phyloP scores from a whole-genome alignment of 2,329 filamentous ascomycete species.

The Nannizzia gypsea region DNA sequence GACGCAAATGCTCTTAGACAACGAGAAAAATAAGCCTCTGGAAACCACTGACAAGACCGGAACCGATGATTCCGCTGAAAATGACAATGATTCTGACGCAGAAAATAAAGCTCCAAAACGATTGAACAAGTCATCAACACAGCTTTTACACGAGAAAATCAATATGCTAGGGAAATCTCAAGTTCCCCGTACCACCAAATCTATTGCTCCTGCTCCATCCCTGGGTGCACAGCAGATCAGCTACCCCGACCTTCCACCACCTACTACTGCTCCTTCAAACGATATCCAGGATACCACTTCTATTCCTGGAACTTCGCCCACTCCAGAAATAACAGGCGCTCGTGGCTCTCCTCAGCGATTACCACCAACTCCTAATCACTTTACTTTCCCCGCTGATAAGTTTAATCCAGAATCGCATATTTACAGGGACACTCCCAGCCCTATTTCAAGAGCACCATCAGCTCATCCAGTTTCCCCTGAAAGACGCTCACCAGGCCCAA shows the following conservation, averaged over 20 bases:
- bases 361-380: neutral
- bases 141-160: conserved; percentile 85
- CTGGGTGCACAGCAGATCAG: conserved; percentile 22
- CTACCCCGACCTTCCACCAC: conserved; percentile 25
- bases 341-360: conserved; percentile 8
- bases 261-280: conserved; percentile 12
- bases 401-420: neutral
- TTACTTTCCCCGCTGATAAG: neutral
- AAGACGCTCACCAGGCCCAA: conserved; percentile 13
- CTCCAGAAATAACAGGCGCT: neutral
- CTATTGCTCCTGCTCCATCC: conserved; percentile 29
- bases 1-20: conserved; percentile 21
- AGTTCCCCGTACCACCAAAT: conserved; percentile 35
- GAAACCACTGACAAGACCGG: conserved; percentile 37
- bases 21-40: conserved; percentile 32
- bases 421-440: conserved; percentile 1
- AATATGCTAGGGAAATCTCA: conserved; percentile 54
- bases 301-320: conserved; percentile 34
- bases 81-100: conserved; percentile 35
- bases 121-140: conserved; percentile 85
- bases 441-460: conserved; percentile 6
- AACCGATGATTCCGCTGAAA: conserved; percentile 45
- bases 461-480: conserved; percentile 11
- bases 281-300: conserved; percentile 15
- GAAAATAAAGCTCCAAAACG: conserved; percentile 43